phyloP scores from a whole-genome alignment of 2,329 filamentous ascomycete species.

The Colletotrichum higginsianum region DNA sequence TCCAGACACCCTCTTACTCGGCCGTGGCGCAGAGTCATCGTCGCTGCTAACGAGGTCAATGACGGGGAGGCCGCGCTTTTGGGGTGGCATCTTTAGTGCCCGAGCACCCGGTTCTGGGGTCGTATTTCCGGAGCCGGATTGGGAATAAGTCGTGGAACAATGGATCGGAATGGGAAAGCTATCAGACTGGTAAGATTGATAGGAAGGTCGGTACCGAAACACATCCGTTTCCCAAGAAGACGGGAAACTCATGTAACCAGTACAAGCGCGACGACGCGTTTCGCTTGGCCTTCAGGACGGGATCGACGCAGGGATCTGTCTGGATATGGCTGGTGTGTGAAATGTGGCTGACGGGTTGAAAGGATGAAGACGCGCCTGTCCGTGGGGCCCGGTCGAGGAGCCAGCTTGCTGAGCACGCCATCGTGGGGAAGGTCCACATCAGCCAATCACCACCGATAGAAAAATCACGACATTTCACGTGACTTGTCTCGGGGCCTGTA shows the following conservation, averaged over 20 bases:
- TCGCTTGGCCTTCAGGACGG: neutral
- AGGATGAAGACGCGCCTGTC: neutral
- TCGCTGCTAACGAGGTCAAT: slow-evolving; percentile 58
- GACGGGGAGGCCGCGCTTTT: slow-evolving; percentile 56
- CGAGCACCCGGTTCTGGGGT: neutral
- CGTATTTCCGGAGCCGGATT: slow-evolving; percentile 6
- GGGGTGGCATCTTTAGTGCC: slow-evolving; percentile 30
- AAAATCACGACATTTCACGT: slow-evolving; percentile 46
- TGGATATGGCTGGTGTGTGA: slow-evolving; percentile 2
- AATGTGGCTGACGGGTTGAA: neutral
- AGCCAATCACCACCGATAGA: slow-evolving; percentile 35
- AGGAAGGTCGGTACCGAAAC: slow-evolving; percentile 34
- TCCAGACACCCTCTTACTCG: slow-evolving; percentile 30
- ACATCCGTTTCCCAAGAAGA: slow-evolving; percentile 6
- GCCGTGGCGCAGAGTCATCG: neutral
- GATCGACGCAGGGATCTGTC: slow-evolving; percentile 27
- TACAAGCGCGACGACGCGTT: slow-evolving; percentile 24
- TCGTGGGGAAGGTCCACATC: slow-evolving; percentile 11
- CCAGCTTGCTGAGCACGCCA: slow-evolving; percentile 37
- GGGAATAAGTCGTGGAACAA: slow-evolving; percentile 11
- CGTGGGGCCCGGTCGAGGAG: neutral
- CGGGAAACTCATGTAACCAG: slow-evolving; percentile 10
- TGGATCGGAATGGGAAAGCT: slow-evolving; percentile 18
- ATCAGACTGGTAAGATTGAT: slow-evolving; percentile 12
- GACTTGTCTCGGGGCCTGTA: slow-evolving; percentile 23